Conservation (phyloP, 2,329 filamentous ascomycete genomes). For the Aspergillus fumigatus region DNA sequence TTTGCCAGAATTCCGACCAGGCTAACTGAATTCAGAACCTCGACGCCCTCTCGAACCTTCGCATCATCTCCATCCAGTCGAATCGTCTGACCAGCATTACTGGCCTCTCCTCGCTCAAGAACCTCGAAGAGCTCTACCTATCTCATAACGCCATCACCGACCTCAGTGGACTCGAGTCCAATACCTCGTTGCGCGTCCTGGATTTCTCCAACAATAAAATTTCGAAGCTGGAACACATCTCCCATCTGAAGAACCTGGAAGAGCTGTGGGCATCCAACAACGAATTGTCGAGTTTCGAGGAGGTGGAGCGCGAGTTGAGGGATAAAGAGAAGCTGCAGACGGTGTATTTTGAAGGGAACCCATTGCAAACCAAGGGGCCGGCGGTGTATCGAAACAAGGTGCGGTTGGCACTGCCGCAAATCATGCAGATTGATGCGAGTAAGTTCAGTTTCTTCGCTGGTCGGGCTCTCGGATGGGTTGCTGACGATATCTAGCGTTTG, state of each 20-base stretch:
- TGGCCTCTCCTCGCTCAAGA: slow-evolving; percentile 67
- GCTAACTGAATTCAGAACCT: slow-evolving; percentile 49
- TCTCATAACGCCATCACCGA: slow-evolving; percentile 86
- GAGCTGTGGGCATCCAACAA: slow-evolving; percentile 96
- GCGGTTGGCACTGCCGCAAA: slow-evolving; percentile 75
- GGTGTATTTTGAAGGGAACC: slow-evolving; percentile 96
- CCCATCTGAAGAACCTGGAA: slow-evolving; percentile 65
- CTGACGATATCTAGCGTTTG: slow-evolving; percentile 4
- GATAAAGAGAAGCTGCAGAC: slow-evolving; percentile 79
- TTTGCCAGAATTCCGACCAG: background rate
- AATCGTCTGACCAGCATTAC: slow-evolving; percentile 80
- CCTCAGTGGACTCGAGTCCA: slow-evolving; percentile 66
- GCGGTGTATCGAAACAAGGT: slow-evolving; percentile 94
- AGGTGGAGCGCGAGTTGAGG: slow-evolving; percentile 69
- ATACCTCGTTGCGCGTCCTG: slow-evolving; percentile 66
- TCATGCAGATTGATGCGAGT: slow-evolving; percentile 97
- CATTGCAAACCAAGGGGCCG: slow-evolving; percentile 72
- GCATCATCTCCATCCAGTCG: slow-evolving; percentile 88
- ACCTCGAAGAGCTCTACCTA: slow-evolving; percentile 89
- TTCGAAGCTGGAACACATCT: slow-evolving; percentile 66
- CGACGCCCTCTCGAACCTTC: slow-evolving; percentile 68
- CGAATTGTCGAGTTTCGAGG: slow-evolving; percentile 69
- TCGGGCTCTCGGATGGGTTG: background rate
- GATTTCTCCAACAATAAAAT: slow-evolving; percentile 90
- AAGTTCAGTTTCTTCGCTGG: slow-evolving; percentile 20